phyloP scores from a whole-genome alignment of 2,329 filamentous ascomycete genomes.

The Leptographium procerum region DNA sequence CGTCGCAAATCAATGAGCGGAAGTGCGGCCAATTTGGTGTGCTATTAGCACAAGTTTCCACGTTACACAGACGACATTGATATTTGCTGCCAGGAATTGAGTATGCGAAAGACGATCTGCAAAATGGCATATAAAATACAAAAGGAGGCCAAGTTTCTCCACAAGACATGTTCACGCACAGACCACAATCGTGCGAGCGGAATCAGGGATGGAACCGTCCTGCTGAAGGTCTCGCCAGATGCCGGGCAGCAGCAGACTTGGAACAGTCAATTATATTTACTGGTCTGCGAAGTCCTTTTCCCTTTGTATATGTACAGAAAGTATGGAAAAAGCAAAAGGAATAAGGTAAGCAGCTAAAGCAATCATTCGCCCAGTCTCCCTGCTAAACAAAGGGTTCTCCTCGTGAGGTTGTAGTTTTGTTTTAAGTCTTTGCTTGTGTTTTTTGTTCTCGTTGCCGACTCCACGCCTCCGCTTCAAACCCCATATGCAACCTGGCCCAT shows the following conservation, averaged over 20 bases:
- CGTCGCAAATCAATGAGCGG: background rate
- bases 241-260: background rate
- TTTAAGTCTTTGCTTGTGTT: conserved; percentile 10
- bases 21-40: background rate
- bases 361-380: conserved; percentile 17
- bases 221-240: no score
- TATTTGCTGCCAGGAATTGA: no score
- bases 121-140: no score
- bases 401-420: background rate
- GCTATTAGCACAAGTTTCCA: no score
- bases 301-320: conserved; percentile 17
- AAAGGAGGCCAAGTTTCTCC: no score
- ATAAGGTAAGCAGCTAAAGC: conserved; percentile 9
- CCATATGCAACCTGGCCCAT: conserved; percentile 52
- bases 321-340: conserved; percentile 2
- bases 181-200: no score
- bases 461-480: conserved; percentile 25
- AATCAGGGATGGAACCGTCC: no score
- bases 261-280: conserved; percentile 10
- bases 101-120: background rate
- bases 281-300: conserved; percentile 9
- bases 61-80: no score
- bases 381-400: background rate
- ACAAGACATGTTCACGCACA: no score
- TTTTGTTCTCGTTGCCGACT: conserved; percentile 12